Base-by-base conservation (phyloP, 2,329 filamentous ascomycete species). In the Beauveria sp. region DNA sequence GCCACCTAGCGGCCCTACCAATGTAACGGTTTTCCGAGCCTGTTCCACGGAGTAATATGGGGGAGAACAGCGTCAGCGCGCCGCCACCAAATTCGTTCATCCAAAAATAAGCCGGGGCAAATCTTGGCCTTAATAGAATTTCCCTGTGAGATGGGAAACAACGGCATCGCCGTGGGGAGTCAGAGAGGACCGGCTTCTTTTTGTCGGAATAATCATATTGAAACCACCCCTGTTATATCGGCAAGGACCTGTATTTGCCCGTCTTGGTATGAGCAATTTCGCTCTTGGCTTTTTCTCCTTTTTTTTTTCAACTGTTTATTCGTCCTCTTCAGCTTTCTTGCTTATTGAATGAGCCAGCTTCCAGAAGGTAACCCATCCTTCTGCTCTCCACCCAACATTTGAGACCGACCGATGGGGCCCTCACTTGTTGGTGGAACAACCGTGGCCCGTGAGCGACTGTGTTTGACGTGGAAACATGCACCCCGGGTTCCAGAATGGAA, bases 21-120 rank as follows among this genome's bases (percentile, higher is more conserved):
- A 55, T 55, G 52, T 55, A 55, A 55, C 52, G 52, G 45, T 55
- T 55, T 42, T 40, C 10, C 34, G 30, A 55, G 28, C 52, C 26
- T 34, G 52, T 55, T 30, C 34, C 38, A 55, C 24, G 18, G 52
- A 24, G 52, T 45, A 55, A 30, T 10, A 45, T 55, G 38, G 52
- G 14, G 52, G 24, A 30, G 38, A 45, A 55, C 52, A 55, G 34
- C 34, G 52, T 55, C 52, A 55, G 40, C 52, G 28, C 49, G 24
- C 22, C 52, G 18, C 52, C 52, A 55, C 50, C 50, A 53, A 53
- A 30, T 53, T 53, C 50, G 30, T 24, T 40, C 20, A 22, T 53
- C 30, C 10, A 34, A 22, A 34, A 40, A 42, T 53, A 53, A 53
- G 50, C 34, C 3, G 30, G 20, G n/a, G 30, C 50, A 53, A 40